Base-by-base conservation (phyloP, 129 eudicot species). In the Glebionis coronaria region DNA sequence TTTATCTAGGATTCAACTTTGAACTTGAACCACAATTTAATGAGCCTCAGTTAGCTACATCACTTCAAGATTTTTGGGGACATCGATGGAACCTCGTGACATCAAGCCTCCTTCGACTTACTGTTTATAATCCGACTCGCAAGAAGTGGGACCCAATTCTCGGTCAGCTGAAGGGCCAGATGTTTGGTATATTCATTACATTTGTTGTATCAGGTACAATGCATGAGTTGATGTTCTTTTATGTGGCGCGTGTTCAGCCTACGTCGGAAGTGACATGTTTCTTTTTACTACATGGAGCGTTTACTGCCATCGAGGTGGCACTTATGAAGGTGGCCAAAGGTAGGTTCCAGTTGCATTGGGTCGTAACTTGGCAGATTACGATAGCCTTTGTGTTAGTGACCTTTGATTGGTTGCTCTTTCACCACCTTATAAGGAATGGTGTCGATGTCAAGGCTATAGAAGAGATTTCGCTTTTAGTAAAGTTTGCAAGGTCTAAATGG, bases 231-330 rank as follows among this genome's bases (percentile, higher is more conserved):
- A 12, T 46, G 52, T 10, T 46, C 15, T 46, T 29, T n/a, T 58
- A 70, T 74, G 49, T 79, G 20, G 81, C 87, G 9, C 51, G 88
- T 18, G 14, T 64, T 63, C 59, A 12, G 55, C 88, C 89, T 27
- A 71, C 79, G 0, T 77, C 92, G 21, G 87, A 80, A 25, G 79
- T 84, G 9, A 73, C 72, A 13, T 75, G 83, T 29, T 84, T 75
- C 2, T 72, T 90, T 90, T 20, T 90, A 21, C 15, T 90, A 3
- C 88, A 90, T 35, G 95, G 95, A 53, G 70, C 59, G 44, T 79
- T 64, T 60, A 54, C 81, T 60, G 61, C 69, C 0, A 20, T 60
- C 9, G 97, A 90, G 63, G 76, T 86, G 12, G 77, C 5, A 3
- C 42, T 82, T 14, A 90, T 87, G 65, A 71, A 68, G 45, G 15